Evolutionary conservation across 2,329 filamentous ascomycete genomes (phyloP), one percentile per base, ranked within the genome.

Genomic region (Raffaelea ambrosiae): DNA sequence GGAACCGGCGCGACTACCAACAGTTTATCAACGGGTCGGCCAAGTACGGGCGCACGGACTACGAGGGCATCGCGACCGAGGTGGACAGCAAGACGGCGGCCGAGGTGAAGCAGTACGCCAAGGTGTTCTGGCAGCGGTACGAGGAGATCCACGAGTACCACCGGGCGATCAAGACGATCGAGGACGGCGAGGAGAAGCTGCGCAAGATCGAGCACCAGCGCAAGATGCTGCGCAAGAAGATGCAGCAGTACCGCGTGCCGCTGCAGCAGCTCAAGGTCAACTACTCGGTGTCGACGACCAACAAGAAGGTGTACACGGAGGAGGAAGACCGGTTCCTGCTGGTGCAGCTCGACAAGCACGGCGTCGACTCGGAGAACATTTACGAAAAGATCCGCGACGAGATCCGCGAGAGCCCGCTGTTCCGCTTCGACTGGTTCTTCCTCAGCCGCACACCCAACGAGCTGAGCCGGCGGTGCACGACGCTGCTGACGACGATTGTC

Each of bases 381-480:
- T 94, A 93, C 63, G 93, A 98, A 58, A 84, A 83, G 63, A 95
- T 98, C 61, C 35, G 93, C n/a, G 91, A 97, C 55, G 93, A 97
- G 63, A 95, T 98, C 55, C 85, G 90, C 31, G 89, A 96, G 55
- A 91, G 85, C 48, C 90, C 93, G 10, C 73, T 98, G 3, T 98
- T 98, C 77, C 83, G 93, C 36, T 98, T 98, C 59, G 93, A 98
- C 63, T 98, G 94, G 94, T 98, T 98, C 72, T 96, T 98, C 74
- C 76, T 98, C 38, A 95, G 88, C 64, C 81, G 93, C 41, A 98
- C 91, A 4, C 88, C 93, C 0, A 83, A 90, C 44, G 93, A 98
- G 67, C 85, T 98, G 57, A 86, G 88, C 52, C 83, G 93, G 58
- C 81, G 94, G 46, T 97, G 93, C 69, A 94, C 87, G 29, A 98